Conservation (phyloP, 2,329 filamentous ascomycete species). For the Xylaria sp. region DNA sequence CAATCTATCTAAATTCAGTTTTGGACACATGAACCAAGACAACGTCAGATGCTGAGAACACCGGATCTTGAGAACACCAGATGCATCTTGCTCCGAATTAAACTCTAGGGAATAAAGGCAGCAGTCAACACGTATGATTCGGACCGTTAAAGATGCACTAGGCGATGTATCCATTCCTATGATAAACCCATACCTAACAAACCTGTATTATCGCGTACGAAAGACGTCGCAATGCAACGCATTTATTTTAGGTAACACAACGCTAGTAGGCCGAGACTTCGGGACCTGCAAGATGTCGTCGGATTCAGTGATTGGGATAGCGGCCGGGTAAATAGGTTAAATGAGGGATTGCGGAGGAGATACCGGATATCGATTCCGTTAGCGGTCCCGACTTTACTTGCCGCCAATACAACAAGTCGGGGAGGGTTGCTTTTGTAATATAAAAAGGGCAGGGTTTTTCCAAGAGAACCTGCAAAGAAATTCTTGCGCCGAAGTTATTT, state of each 20-base stretch:
- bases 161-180: too few species aligned
- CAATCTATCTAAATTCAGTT: too few species aligned
- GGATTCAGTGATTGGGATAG: background rate
- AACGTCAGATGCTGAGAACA: too few species aligned
- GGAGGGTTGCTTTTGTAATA: slow-evolving; percentile 5
- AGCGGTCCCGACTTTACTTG: background rate
- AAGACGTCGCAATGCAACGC: background rate
- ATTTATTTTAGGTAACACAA: background rate
- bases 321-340: slow-evolving; percentile 53
- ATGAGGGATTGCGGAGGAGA: slow-evolving; percentile 38
- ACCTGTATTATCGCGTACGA: background rate
- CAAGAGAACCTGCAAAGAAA: background rate
- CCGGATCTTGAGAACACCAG: too few species aligned
- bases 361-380: slow-evolving; percentile 15
- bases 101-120: too few species aligned
- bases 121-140: too few species aligned
- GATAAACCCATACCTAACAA: background rate
- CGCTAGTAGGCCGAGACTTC: slow-evolving; percentile 8
- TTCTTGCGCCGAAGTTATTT: slow-evolving; percentile 3
- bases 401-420: background rate
- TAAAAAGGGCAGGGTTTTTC: slow-evolving; percentile 11
- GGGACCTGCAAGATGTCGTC: slow-evolving; percentile 14
- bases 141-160: too few species aligned
- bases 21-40: too few species aligned
- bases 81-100: too few species aligned